Evolutionary conservation across 192 early-diverging fungal species (phyloP).

Genomic region (Coemansia sp.): DNA sequence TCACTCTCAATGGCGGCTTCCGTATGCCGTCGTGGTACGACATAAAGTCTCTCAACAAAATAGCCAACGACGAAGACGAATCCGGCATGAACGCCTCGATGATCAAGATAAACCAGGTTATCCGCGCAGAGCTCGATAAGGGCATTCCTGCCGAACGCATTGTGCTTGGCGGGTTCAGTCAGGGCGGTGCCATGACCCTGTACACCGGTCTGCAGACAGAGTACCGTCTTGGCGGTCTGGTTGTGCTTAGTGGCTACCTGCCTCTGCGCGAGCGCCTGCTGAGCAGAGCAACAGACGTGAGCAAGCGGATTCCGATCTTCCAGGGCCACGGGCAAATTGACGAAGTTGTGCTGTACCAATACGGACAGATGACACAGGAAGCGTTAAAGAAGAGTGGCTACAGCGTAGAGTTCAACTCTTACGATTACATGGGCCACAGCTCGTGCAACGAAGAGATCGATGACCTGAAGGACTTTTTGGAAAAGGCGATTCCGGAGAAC

Average conservation of each 20-base stretch:
- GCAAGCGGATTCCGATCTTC: constrained; percentile 73
- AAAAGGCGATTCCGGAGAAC: constrained; percentile 52
- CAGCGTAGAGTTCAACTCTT: constrained; percentile 72
- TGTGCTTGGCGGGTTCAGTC: constrained; percentile 92
- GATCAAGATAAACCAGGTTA: constrained; percentile 58
- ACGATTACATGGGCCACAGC: constrained; percentile 79
- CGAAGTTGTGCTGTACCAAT: constrained; percentile 68
- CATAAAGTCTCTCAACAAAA: constrained; percentile 57
- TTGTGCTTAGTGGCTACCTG: constrained; percentile 79
- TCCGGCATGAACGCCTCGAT: constrained; percentile 67
- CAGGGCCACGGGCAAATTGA: constrained; percentile 85
- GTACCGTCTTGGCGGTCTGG: constrained; percentile 66
- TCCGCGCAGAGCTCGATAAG: constrained; percentile 72
- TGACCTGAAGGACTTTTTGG: constrained; percentile 69
- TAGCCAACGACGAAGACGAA: constrained; percentile 66
- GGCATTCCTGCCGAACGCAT: constrained; percentile 82
- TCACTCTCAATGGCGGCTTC: constrained; percentile 81
- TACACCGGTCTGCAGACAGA: constrained; percentile 70
- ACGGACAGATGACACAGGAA: constrained; percentile 68
- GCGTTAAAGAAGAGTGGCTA: constrained; percentile 62
- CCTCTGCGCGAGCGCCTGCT: constrained; percentile 54
- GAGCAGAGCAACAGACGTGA: constrained; percentile 59
- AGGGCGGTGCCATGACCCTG: constrained; percentile 80
- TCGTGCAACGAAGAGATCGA: constrained; percentile 64
- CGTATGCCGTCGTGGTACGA: constrained; percentile 94